Evolutionary conservation across 2,329 filamentous ascomycete species (phyloP), one percentile per base, ranked within the genome.

Genomic region (Curvularia spicifera): DNA sequence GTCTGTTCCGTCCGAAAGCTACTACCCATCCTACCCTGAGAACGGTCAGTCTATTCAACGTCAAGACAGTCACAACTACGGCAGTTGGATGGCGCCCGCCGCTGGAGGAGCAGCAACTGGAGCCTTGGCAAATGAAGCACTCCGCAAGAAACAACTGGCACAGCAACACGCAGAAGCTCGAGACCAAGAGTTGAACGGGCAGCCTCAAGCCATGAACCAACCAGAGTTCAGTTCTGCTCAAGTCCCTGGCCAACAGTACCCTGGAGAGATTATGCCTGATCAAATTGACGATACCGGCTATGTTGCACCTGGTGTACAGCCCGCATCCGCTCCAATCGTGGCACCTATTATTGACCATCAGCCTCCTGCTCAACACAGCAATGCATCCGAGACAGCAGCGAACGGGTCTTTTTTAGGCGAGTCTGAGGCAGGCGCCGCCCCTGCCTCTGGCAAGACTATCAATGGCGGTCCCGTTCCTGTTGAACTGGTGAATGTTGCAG

Each of bases 51-150:
- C 60, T 9, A 39, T 63, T 35, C 64, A 67, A 58, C 67, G 71
- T 7, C 76, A 75, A 48, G 75, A 77, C 58, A 83, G 78, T 60
- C 74, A 78, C 47, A 74, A 79, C 51, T 82, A 84, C 56, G 81
- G 81, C 15, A 78, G 82, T 29, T 87, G 84, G 84, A 81, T 86
- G 76, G 81, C 78, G 22, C 82, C 82, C 33, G 78, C 77, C n/a
- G 80, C 79, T 20, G 81, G 76, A 9, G 79, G 79, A 33, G 77
- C 67, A 31, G 73, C 72, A 12, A 75, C 78, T 31, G 79, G 79
- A 43, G 80, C 78, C 29, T 64, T 76, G 18, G 78, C 78, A 7
- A 70, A 64, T 6, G 75, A 72, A 58, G 72, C 69, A 9, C 73
- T 76, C 45, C 69, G 61, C 12, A 68, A 61, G n/a, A 68, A 72